Evolutionary conservation across 208 protist species (phyloP).

Genomic region (Leishmania major): DNA sequence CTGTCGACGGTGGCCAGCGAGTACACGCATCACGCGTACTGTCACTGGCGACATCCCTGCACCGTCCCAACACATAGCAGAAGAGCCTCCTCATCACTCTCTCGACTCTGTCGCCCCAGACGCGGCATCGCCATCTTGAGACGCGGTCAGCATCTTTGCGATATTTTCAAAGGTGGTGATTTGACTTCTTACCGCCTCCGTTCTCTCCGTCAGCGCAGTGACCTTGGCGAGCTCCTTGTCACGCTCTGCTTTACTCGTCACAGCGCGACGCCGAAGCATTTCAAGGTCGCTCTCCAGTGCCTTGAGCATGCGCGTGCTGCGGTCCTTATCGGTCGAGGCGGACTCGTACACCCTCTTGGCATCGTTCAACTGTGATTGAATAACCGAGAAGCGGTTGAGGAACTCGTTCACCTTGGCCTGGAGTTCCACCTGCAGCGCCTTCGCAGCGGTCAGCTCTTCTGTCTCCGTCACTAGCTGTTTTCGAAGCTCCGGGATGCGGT

Average conservation of each 20-base stretch:
- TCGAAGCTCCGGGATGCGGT: conserved; percentile 47
- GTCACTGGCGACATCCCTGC: background rate
- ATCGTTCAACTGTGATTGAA: conserved; percentile 56
- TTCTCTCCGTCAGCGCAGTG: conserved; percentile 49
- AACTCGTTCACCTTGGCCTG: conserved; percentile 54
- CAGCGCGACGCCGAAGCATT: conserved; percentile 39
- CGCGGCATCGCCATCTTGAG: background rate
- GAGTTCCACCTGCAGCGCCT: conserved; percentile 38
- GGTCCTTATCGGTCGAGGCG: conserved; percentile 52
- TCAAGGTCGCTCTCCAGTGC: conserved; percentile 52
- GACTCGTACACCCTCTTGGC: conserved; percentile 61
- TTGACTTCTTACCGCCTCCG: conserved; percentile 40
- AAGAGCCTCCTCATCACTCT: background rate
- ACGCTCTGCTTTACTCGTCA: conserved; percentile 47
- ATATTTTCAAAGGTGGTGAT: conserved; percentile 51
- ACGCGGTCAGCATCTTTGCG: conserved; percentile 26
- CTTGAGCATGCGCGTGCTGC: conserved; percentile 45
- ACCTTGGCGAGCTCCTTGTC: conserved; percentile 57
- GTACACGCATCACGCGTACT: background rate
- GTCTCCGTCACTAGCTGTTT: conserved; percentile 43
- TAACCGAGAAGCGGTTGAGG: conserved; percentile 38
- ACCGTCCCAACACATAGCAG: background rate
- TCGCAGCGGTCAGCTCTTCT: conserved; percentile 24
- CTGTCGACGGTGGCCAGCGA: background rate
- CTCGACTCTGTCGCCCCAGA: background rate